Base-by-base conservation (phyloP, 1,139 yeast species). In the Zygoascus hellenicus region DNA sequence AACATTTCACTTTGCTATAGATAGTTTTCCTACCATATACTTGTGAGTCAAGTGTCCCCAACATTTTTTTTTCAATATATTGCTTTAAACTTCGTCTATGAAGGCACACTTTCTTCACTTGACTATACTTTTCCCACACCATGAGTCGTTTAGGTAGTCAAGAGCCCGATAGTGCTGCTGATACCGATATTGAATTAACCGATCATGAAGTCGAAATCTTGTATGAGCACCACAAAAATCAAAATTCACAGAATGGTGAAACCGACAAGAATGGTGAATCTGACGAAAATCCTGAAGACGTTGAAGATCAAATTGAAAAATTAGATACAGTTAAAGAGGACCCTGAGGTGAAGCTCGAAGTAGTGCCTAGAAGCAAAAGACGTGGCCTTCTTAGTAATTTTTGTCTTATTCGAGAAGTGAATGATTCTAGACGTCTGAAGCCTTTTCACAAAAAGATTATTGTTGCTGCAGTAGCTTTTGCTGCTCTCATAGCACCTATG, bases 401-500 rank as follows among this genome's bases (percentile, higher is more conserved):
- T 2, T 68, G 83, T 1, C 17, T 87, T 0, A 60, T 85, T 1
- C 88, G 89, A 0, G 96, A 88, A 63, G 80, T 79, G 57, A 75
- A 75, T 45, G 89, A 87, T 59, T 83, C 96, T 0, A 67, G 88
- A 48, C 77, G 77, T 26, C 80, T 83, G 56, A 80, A 87, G 2
- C 48, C 54, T 1, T 45, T 53, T 1, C 61, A 73, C 50, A 84
- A 87, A 58, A 60, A 66, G 48, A 48, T 72, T n/a, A 72, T 87
- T 46, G 84, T 85, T 1, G 66, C 76, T 31, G 69, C 84, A 28
- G 78, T 86, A 37, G 90, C 94, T 0, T 69, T 77, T 51, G 89
- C 92, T 4, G 86, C 90, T 1, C 70, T 83, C 61, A 75, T 85
- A 45, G 96, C 95, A 0, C 96, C 96, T 9, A 83, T 88, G 90